Evolutionary conservation across 2,329 filamentous ascomycete genomes (phyloP), one percentile per base, ranked within the genome.

Genomic region (Hymenoscyphus salicellus): DNA sequence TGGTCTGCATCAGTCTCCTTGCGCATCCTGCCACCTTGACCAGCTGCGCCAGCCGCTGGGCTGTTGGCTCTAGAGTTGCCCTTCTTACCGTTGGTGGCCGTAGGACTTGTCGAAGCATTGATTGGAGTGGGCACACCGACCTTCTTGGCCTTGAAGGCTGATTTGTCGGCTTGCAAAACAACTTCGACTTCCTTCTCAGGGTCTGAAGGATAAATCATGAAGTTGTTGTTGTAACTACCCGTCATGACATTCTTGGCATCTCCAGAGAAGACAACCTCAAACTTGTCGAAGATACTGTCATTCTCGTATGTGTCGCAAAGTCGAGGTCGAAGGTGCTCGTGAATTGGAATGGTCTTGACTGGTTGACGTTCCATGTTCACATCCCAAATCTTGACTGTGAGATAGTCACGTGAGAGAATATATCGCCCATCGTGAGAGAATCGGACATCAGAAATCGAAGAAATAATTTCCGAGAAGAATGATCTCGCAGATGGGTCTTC

Each of bases 241-340:
- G 95, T 99, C 95, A 99, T 99, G 70, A 98, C 95, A 73, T 99
- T 98, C 84, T 97, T 96, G 46, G 93, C 92, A 78, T 98, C 94
- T 28, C 95, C 95, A 1, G 94, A 98, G 81, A 99, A 99, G 61
- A 98, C 94, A 52, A 99, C 95, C 79, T 99, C 95, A 71, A 99
- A 99, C 79, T 99, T 99, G 86, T 99, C 95, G 76, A 99, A 99
- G 75, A 99, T 99, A 78, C 93, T 97, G 76, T 99, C 95, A 74
- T 99, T 99, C 80, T 99, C 95, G 74, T 99, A 99, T 2, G 95
- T 99, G 76, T 99, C 95, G 79, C 95, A 99, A 63, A 99, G 84
- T 67, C 93, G 88, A 26, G 95, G 95, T 72, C 95, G 88, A 58
- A 99, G 86, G 76, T 99, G 95, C 77, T 99, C 95, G 78, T 99